phyloP scores from a whole-genome alignment of 768 basidiomycete species.

The Suillus plorans region DNA sequence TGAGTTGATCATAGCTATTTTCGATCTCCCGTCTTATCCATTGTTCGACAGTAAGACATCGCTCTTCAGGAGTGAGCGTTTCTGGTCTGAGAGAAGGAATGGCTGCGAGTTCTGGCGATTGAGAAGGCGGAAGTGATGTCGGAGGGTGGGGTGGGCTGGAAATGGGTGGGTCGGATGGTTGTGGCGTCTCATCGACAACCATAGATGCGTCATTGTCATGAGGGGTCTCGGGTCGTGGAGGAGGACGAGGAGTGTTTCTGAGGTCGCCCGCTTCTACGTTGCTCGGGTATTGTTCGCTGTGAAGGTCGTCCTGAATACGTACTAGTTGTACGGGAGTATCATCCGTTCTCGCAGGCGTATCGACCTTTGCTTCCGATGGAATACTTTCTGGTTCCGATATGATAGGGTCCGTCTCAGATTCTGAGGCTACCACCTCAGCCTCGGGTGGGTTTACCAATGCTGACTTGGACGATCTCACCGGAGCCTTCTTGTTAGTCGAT shows the following conservation, averaged over 20 bases:
- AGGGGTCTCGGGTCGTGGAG: not conserved
- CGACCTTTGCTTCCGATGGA: not conserved
- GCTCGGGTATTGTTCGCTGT: not conserved
- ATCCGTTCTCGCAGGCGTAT: not conserved
- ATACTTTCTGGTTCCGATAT: not conserved
- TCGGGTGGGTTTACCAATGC: not conserved
- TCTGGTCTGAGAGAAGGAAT: constrained; percentile 16
- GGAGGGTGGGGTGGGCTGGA: not conserved
- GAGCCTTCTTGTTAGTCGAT: not conserved
- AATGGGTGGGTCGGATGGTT: not conserved
- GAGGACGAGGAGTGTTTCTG: not conserved
- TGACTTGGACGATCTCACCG: not conserved
- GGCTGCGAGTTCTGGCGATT: constrained; percentile 11
- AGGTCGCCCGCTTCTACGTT: not conserved
- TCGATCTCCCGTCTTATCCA: constrained; percentile 79
- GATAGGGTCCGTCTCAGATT: not conserved
- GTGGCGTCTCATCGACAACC: not conserved
- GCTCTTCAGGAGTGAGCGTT: constrained; percentile 45
- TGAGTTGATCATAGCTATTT: constrained; percentile 60
- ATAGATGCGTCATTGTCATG: not conserved
- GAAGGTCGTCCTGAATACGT: not conserved
- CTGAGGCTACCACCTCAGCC: not conserved
- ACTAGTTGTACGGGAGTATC: not conserved
- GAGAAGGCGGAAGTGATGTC: constrained; percentile 9
- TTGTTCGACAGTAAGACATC: constrained; percentile 80